Conservation (phyloP, 2,329 filamentous ascomycete species). For the Aspergillus hortae region DNA sequence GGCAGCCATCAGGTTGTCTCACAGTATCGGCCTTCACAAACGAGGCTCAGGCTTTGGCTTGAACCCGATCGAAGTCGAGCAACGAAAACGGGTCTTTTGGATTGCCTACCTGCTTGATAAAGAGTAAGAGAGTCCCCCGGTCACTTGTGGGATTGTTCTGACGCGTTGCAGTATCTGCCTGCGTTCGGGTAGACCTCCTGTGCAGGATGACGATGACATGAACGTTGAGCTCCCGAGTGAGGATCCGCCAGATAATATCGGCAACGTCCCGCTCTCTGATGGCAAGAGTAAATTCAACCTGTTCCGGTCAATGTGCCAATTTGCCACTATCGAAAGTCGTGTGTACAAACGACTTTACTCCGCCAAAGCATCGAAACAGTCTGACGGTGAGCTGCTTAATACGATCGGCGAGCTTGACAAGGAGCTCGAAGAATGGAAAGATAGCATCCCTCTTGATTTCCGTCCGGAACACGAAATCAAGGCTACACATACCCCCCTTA, state of each 20-base stretch:
- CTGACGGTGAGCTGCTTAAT: conserved; percentile 87
- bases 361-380: conserved; percentile 84
- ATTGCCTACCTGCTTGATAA: conserved; percentile 72
- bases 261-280: conserved; percentile 85
- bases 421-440: conserved; percentile 92
- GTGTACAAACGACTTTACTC: conserved; percentile 94
- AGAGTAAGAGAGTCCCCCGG: conserved; percentile 46
- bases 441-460: conserved; percentile 90
- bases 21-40: conserved; percentile 94
- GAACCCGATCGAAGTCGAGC: conserved; percentile 90
- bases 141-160: conserved; percentile 5
- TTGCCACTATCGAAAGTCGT: conserved; percentile 85
- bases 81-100: conserved; percentile 76
- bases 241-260: conserved; percentile 86
- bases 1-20: conserved; percentile 82
- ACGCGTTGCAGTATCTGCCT: conserved; percentile 55
- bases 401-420: conserved; percentile 93
- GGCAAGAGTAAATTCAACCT: conserved; percentile 92
- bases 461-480: conserved; percentile 97
- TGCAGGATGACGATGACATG: conserved; percentile 79
- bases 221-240: conserved; percentile 93
- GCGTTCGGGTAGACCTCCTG: conserved; percentile 67
- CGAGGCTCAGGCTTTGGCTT: conserved; percentile 88
- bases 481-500: conserved; percentile 85
- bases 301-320: conserved; percentile 88